Evolutionary conservation across 169 alveolate species (phyloP).

Genomic region (Plasmodium coatneyi): DNA sequence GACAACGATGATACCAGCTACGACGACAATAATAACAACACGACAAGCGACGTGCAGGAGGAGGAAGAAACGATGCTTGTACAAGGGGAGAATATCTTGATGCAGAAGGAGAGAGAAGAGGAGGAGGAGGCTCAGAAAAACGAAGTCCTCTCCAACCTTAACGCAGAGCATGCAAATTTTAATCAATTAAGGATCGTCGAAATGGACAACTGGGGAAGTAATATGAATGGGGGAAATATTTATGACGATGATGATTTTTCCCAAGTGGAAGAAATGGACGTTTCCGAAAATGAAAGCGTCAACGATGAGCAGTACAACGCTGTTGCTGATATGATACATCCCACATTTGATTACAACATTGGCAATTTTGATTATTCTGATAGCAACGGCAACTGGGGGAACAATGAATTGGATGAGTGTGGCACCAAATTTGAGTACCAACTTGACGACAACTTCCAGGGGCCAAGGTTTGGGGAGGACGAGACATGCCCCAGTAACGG

Average conservation of each 20-base stretch:
- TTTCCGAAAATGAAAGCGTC: neutral
- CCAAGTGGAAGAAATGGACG: neutral
- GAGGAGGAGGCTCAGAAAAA: neutral
- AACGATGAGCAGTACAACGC: neutral
- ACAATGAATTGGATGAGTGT: neutral
- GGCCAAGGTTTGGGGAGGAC: neutral
- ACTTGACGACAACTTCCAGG: neutral
- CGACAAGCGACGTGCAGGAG: neutral
- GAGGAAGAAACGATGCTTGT: conserved; percentile 3
- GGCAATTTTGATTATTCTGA: neutral
- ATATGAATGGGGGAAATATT: neutral
- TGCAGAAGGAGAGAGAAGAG: neutral
- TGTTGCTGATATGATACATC: neutral
- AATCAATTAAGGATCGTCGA: neutral
- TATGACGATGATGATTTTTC: conserved; percentile 5
- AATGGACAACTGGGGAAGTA: neutral
- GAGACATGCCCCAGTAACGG: neutral
- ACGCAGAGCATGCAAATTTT: neutral
- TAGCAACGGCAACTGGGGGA: neutral
- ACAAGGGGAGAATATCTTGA: neutral
- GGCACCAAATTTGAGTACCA: neutral
- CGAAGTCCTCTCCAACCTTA: neutral
- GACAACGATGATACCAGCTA: neutral
- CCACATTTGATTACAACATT: neutral
- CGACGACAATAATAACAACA: neutral